phyloP scores from a whole-genome alignment of 2,329 filamentous ascomycete species.

The Trichoderma sp. region DNA sequence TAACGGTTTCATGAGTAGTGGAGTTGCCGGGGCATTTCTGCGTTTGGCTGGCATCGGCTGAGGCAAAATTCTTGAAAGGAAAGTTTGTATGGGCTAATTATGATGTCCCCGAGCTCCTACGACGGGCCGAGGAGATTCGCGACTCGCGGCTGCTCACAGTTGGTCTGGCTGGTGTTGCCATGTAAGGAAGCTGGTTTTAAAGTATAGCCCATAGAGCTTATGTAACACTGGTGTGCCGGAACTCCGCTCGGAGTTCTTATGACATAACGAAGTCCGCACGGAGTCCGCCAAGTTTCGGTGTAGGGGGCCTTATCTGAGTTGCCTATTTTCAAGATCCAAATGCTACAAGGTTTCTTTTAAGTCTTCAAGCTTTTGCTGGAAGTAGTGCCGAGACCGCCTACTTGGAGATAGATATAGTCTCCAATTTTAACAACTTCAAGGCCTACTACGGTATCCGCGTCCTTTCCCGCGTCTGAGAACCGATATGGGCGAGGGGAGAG shows the following conservation, averaged over 20 bases:
- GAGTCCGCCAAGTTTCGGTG: neutral
- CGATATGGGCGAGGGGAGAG: neutral
- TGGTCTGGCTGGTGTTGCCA: neutral
- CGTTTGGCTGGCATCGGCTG: neutral
- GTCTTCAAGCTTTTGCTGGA: neutral
- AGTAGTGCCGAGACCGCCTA: neutral
- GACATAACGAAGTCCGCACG: neutral
- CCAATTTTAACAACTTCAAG: neutral
- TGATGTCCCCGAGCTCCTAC: neutral
- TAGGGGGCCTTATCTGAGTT: neutral
- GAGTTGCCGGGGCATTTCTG: neutral
- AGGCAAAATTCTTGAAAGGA: neutral
- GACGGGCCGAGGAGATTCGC: neutral
- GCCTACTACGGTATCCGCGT: neutral
- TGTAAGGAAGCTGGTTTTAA: too few relatives aligned
- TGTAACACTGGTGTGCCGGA: neutral
- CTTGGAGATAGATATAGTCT: neutral
- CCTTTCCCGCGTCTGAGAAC: neutral
- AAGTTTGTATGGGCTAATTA: slow-evolving; percentile 8
- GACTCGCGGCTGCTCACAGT: neutral
- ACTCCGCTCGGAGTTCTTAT: neutral
- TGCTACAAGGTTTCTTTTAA: neutral
- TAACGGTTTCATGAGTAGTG: neutral
- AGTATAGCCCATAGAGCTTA: neutral
- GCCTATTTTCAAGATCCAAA: neutral